Percentiles rank a stretch among this genome's conserved stretches.
Conservation (phyloP, 805 yeast species). For the Ogataea allantospora region DNA sequence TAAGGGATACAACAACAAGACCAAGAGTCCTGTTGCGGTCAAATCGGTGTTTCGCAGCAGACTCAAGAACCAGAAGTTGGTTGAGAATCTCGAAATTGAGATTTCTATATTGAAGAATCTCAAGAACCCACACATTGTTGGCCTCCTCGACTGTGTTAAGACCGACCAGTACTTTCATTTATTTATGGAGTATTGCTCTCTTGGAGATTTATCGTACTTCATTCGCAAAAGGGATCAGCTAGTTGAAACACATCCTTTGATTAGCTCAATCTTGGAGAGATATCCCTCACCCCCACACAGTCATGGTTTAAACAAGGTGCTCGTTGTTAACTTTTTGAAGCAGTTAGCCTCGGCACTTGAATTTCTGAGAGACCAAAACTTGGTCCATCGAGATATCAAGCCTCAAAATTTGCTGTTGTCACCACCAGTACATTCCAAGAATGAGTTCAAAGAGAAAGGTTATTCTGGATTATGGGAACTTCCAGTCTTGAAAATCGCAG, state of each 20-base stretch:
- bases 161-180: conserved; percentile 76
- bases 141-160: conserved; percentile 76
- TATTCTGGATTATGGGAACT: conserved; percentile 83
- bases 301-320: conserved; percentile 74
- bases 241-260: conserved; percentile 70
- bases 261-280: conserved; percentile 69
- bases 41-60: conserved; percentile 83
- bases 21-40: conserved; percentile 72
- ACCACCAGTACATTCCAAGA: conserved; percentile 72
- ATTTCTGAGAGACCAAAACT: conserved; percentile 76
- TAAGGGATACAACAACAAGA: conserved; percentile 64
- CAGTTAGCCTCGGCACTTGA: conserved; percentile 83
- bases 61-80: conserved; percentile 77
- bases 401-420: conserved; percentile 85
- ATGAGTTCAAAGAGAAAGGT: conserved; percentile 53
- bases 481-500: conserved; percentile 91
- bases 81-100: conserved; percentile 91
- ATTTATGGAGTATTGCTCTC: conserved; percentile 94
- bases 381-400: conserved; percentile 93
- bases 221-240: conserved; percentile 75
- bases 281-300: conserved; percentile 79
- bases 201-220: conserved; percentile 90
- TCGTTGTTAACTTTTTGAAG: conserved; percentile 81
- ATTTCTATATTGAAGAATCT: conserved; percentile 83
- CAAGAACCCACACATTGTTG: conserved; percentile 92